A percentile compares a stretch with the other conserved stretches of the same genome.
phyloP scores from a whole-genome alignment of 2,329 filamentous ascomycete genomes.

The Sporothrix sp. region DNA sequence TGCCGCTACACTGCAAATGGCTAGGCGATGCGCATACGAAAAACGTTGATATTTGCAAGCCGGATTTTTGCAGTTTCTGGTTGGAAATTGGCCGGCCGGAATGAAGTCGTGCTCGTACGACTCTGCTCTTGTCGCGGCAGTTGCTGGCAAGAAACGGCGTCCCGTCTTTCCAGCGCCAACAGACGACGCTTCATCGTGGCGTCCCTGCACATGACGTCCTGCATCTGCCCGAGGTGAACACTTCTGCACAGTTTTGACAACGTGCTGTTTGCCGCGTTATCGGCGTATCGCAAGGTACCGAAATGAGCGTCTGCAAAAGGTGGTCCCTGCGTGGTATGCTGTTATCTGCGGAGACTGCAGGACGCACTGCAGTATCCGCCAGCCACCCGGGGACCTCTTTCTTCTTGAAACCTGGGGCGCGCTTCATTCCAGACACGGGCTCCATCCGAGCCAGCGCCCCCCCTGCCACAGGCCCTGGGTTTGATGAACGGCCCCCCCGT shows the following conservation, averaged over 20 bases:
- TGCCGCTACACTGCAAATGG: neutral
- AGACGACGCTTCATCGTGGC: neutral
- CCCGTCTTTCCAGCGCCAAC: neutral
- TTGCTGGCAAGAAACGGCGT: neutral
- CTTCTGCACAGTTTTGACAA: too few species aligned
- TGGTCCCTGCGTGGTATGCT: neutral
- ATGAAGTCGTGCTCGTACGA: neutral
- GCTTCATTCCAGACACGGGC: constrained; percentile 3
- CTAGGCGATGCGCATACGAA: neutral
- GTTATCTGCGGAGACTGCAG: constrained; percentile 5
- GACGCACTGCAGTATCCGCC: too few species aligned
- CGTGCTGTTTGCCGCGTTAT: neutral
- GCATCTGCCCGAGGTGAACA: too few species aligned
- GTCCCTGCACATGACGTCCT: constrained; percentile 6
- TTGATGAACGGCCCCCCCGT: neutral
- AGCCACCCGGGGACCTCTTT: constrained; percentile 1
- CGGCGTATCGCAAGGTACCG: neutral
- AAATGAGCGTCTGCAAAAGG: neutral
- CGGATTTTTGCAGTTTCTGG: neutral
- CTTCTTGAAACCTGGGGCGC: constrained; percentile 9
- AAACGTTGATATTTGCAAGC: neutral
- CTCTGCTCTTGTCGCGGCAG: neutral
- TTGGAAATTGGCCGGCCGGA: constrained; percentile 1
- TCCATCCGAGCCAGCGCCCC: constrained; percentile 7
- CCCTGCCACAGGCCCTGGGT: constrained; percentile 7